A percentile compares a stretch with the other conserved stretches of the same genome.
These are phyloP conservation scores for Fonsecaea nubica DNA, from an alignment of 2,329 filamentous ascomycete genomes.

Conservation along the genomic window DNA sequence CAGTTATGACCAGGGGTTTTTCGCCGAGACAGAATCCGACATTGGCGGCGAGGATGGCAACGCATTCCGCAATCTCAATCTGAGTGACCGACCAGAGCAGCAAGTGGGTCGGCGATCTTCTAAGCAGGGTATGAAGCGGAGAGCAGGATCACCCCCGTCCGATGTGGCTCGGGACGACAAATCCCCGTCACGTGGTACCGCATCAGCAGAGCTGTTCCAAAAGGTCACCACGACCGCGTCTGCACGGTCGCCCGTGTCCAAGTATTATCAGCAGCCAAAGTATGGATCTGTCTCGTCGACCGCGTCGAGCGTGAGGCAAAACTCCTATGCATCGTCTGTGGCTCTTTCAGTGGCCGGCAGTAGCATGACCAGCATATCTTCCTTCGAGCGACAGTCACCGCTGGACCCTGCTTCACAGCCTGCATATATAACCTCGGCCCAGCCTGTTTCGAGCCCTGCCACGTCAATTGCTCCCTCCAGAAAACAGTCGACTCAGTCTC, in stretches of 20 bases:
- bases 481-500: constrained; percentile 41
- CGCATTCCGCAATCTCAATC: constrained; percentile 46
- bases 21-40: constrained; percentile 56
- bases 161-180: constrained; percentile 54
- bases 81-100: constrained; percentile 49
- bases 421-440: constrained; percentile 57
- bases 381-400: constrained; percentile 67
- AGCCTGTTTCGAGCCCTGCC: constrained; percentile 48
- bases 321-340: constrained; percentile 67
- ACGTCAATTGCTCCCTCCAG: constrained; percentile 45
- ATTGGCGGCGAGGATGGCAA: constrained; percentile 49
- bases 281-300: constrained; percentile 70
- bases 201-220: constrained; percentile 23
- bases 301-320: constrained; percentile 66
- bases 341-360: constrained; percentile 65
- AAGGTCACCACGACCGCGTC: constrained; percentile 23
- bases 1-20: constrained; percentile 67
- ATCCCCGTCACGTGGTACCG: constrained; percentile 40
- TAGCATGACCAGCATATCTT: constrained; percentile 70
- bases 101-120: constrained; percentile 45
- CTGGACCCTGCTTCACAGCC: constrained; percentile 62
- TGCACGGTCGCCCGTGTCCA: constrained; percentile 60
- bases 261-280: constrained; percentile 57
- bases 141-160: constrained; percentile 68
- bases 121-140: constrained; percentile 66